Conservation (phyloP, 345 rosid species). For the Populus nigra region DNA sequence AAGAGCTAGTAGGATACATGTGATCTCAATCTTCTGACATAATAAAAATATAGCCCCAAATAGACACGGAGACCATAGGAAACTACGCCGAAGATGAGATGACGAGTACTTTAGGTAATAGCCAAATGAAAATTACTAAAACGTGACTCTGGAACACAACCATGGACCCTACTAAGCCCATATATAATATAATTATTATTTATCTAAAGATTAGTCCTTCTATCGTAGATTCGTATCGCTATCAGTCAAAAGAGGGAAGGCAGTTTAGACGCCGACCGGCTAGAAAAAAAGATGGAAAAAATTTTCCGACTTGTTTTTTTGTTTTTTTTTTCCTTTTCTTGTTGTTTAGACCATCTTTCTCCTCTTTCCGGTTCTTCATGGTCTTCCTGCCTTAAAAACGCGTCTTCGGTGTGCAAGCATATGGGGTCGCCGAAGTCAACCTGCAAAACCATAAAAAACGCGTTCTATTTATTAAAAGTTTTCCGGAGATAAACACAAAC, state of each 20-base stretch:
- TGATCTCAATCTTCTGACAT: not conserved
- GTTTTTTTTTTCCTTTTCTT: not conserved
- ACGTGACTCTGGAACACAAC: slow-evolving; percentile 4
- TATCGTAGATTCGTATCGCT: not conserved
- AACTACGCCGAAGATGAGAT: slow-evolving; percentile 14
- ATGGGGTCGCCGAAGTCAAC: slow-evolving; percentile 39
- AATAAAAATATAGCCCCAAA: slow-evolving; percentile 2
- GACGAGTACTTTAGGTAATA: not conserved
- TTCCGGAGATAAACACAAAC: not conserved
- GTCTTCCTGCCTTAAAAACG: slow-evolving; percentile 13
- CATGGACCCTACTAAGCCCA: not conserved
- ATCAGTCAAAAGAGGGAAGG: slow-evolving; percentile 9
- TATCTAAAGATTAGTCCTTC: not conserved
- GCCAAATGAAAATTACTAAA: slow-evolving; percentile 2
- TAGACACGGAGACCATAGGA: slow-evolving; percentile 5
- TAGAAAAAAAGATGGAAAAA: not conserved
- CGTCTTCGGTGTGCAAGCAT: slow-evolving; percentile 17
- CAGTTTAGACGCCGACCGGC: not conserved
- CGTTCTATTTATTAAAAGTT: not conserved
- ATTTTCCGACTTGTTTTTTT: not conserved
- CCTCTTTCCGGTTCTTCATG: not conserved
- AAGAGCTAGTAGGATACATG: not conserved
- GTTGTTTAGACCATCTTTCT: not conserved
- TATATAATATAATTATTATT: not conserved
- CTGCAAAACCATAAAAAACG: slow-evolving; percentile 30